Base-by-base conservation (phyloP, 2,329 filamentous ascomycete genomes). In the Chaetomium sp. region DNA sequence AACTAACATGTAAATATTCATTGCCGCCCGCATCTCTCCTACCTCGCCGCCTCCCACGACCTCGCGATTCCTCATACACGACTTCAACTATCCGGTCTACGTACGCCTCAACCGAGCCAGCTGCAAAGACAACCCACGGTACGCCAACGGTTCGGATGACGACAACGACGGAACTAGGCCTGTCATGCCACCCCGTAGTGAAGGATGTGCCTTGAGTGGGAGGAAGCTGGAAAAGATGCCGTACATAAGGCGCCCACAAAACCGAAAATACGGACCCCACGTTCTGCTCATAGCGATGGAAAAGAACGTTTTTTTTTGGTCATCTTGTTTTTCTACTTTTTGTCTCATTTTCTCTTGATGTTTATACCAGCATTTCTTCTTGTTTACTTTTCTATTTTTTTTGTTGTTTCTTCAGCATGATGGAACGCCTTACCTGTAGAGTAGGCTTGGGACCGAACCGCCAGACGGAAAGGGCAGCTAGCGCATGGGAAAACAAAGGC, bases 221-320 rank as follows among this genome's bases (percentile, higher is more conserved):
- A 33, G 36, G 50, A 43, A 37, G 41, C 42, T 43, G 44, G 44
- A n/a, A 46, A 42, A 52, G 38, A 47, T 9, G 14, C 48, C 51
- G 57, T 59, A 59, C 49, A 56, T 59, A 56, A 42, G 40, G 40
- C 56, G 46, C 11, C 41, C 38, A 34, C 47, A 8, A 38, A 48
- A 52, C 51, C 37, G 47, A 32, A 56, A 38, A 56, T 51, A 54
- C 43, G 14, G 42, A 53, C 43, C 37, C 41, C 36, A 53, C 14
- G 36, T 43, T 49, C 44, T 49, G 19, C 19, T 27, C 19, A 47
- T 37, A 38, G 46, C 37, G 10, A 38, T 52, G 49, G 12, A 19
- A 33, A 51, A 45, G n/a, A 36, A 9, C 37, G 19, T 35, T 35
- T 37, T 32, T 34, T 34, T 49, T 46, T 55, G 45, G 27, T 40